A percentile compares a stretch with the other conserved stretches of the same genome.
These are phyloP conservation scores for Flaveria ramosissima DNA, from an alignment of 129 eudicot genomes.

Conservation along the genomic window DNA sequence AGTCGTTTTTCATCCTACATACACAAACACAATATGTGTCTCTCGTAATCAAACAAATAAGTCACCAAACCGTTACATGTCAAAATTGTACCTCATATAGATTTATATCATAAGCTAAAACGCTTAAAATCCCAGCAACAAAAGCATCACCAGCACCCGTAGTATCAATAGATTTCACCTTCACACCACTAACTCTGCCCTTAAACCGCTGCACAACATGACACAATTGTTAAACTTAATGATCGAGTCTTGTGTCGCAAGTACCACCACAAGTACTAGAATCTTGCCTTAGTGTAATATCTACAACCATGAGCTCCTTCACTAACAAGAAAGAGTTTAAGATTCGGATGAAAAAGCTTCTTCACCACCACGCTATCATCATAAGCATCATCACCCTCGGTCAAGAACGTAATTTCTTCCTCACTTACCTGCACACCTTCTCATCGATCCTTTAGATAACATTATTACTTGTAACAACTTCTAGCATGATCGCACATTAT, in stretches of 20 bases:
- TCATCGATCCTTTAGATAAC: neutral
- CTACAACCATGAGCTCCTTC: constrained; percentile 60
- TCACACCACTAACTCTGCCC: constrained; percentile 42
- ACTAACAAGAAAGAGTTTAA: constrained; percentile 62
- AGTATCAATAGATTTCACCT: constrained; percentile 42
- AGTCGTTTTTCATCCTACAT: constrained; percentile 76
- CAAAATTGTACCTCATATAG: constrained; percentile 49
- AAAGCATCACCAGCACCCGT: constrained; percentile 52
- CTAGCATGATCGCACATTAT: neutral
- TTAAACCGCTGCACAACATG: constrained; percentile 33
- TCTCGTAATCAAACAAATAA: neutral
- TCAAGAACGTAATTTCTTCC: constrained; percentile 59
- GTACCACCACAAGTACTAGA: neutral
- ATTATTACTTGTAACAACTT: neutral
- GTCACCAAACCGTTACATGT: neutral
- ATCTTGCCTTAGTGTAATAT: constrained; percentile 56
- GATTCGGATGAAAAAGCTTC: constrained; percentile 54
- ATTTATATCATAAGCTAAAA: constrained; percentile 58
- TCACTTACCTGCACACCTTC: constrained; percentile 39
- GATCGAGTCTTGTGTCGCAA: neutral
- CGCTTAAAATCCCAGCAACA: constrained; percentile 56
- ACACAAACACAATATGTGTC: neutral
- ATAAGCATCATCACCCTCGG: constrained; percentile 39
- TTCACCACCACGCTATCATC: constrained; percentile 46
- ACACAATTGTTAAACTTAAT: neutral